Evolutionary conservation across 768 basidiomycete genomes (phyloP).

Genomic region (Podaxis carcinomalis): DNA sequence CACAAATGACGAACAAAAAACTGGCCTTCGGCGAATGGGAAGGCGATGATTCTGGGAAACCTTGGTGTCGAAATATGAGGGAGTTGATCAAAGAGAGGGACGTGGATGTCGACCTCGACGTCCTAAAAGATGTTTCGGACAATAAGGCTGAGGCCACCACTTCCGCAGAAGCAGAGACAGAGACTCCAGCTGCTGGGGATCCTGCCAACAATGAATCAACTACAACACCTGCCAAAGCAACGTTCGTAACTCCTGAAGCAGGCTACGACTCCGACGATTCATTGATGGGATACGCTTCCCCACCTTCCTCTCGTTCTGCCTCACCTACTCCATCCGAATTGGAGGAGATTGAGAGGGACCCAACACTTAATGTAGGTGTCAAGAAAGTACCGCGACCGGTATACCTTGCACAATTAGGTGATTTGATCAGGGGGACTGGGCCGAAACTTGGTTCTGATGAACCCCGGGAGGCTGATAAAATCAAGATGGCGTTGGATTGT

Average conservation of each 20-base stretch:
- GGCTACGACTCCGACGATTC: constrained; percentile 82
- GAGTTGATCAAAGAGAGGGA: constrained; percentile 47
- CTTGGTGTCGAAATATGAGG: constrained; percentile 63
- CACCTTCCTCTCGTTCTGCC: constrained; percentile 57
- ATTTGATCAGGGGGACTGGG: constrained; percentile 64
- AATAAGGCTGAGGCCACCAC: background rate
- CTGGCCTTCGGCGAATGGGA: constrained; percentile 86
- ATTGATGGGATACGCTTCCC: constrained; percentile 74
- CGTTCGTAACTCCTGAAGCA: constrained; percentile 16
- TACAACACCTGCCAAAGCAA: constrained; percentile 13
- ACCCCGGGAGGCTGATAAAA: constrained; percentile 63
- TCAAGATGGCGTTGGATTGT: constrained; percentile 75
- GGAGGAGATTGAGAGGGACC: constrained; percentile 81
- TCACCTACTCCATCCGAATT: constrained; percentile 83
- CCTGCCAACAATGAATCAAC: constrained; percentile 4
- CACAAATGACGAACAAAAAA: constrained; percentile 54
- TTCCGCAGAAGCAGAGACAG: background rate
- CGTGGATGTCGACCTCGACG: constrained; percentile 35
- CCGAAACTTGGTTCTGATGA: constrained; percentile 47
- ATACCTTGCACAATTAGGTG: constrained; percentile 82
- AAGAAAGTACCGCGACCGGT: constrained; percentile 81
- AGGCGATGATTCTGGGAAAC: constrained; percentile 59
- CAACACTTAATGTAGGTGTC: constrained; percentile 64
- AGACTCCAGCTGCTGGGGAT: constrained; percentile 10
- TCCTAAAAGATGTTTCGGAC: background rate